Evolutionary conservation across 768 basidiomycete species (phyloP).

Genomic region (Clathrus columnatus): DNA sequence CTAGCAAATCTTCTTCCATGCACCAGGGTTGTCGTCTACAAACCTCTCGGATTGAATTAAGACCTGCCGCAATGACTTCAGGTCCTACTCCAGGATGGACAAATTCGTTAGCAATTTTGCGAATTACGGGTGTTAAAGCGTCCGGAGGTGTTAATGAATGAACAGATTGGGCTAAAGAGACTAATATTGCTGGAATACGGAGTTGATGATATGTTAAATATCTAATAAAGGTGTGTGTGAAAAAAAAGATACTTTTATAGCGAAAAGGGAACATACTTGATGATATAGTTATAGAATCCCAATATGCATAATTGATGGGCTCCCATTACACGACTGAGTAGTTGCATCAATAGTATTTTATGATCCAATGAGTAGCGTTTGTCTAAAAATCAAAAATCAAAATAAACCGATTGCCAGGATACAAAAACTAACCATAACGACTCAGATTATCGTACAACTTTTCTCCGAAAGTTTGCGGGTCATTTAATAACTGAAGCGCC

Average conservation of each 20-base stretch:
- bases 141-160: constrained; percentile 96
- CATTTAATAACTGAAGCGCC: constrained; percentile 84
- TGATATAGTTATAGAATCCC: constrained; percentile 90
- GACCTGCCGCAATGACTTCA: constrained; percentile 93
- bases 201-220: constrained; percentile 91
- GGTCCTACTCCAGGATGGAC: constrained; percentile 94
- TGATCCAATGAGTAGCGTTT: constrained; percentile 95
- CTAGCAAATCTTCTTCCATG: constrained; percentile 90
- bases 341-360: constrained; percentile 95
- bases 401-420: background rate
- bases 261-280: constrained; percentile 30
- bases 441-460: constrained; percentile 81
- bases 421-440: constrained; percentile 37
- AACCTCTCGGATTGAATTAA: constrained; percentile 93
- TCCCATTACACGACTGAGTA: constrained; percentile 89
- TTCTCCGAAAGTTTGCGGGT: constrained; percentile 93
- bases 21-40: constrained; percentile 92
- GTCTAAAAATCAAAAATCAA: constrained; percentile 35
- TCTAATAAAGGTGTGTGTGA: constrained; percentile 28
- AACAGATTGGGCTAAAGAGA: constrained; percentile 86
- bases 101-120: constrained; percentile 91
- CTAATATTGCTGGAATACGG: constrained; percentile 86
- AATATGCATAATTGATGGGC: constrained; percentile 89
- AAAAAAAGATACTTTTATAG: background rate
- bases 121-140: constrained; percentile 77